phyloP scores from a whole-genome alignment of 2,329 filamentous ascomycete genomes.

The Sclerotinia subarctica region DNA sequence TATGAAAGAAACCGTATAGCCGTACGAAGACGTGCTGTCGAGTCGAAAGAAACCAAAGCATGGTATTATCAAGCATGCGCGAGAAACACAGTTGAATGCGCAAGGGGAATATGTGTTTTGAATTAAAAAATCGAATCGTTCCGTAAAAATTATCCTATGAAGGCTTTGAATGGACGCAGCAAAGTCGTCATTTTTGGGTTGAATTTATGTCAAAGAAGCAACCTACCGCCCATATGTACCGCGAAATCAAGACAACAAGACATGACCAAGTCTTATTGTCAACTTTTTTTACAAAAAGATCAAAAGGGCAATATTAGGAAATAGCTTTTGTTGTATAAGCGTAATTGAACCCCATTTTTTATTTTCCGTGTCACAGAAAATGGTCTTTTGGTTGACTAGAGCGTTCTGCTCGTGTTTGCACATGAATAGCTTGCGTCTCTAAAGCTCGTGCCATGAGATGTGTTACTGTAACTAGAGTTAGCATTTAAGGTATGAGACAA shows the following conservation, averaged over 20 bases:
- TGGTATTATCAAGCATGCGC: not conserved
- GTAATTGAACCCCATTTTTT: not conserved
- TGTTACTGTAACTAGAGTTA: slow-evolving; percentile 49
- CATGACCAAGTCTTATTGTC: not conserved
- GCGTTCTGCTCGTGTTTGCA: slow-evolving; percentile 3
- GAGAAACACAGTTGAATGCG: not conserved
- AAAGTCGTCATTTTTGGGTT: not conserved
- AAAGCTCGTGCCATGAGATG: slow-evolving; percentile 58
- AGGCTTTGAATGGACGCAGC: not conserved
- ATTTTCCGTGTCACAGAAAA: not conserved
- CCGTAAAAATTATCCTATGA: not conserved
- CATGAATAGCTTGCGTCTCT: slow-evolving; percentile 11
- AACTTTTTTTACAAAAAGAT: not conserved
- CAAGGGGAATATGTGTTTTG: not conserved
- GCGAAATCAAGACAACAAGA: not conserved
- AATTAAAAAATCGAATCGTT: not conserved
- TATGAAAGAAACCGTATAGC: not conserved
- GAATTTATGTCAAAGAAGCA: slow-evolving; percentile 2
- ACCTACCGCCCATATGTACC: slow-evolving; percentile 3
- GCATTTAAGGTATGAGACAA: slow-evolving; percentile 30
- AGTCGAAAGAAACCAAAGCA: not conserved
- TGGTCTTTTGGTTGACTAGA: not conserved
- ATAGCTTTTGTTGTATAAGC: not conserved
- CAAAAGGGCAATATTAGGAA: not conserved
- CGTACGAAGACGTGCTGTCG: not conserved